Evolutionary conservation across 1,139 yeast genomes (phyloP).

Genomic region (Suhomyces atakaporum): DNA sequence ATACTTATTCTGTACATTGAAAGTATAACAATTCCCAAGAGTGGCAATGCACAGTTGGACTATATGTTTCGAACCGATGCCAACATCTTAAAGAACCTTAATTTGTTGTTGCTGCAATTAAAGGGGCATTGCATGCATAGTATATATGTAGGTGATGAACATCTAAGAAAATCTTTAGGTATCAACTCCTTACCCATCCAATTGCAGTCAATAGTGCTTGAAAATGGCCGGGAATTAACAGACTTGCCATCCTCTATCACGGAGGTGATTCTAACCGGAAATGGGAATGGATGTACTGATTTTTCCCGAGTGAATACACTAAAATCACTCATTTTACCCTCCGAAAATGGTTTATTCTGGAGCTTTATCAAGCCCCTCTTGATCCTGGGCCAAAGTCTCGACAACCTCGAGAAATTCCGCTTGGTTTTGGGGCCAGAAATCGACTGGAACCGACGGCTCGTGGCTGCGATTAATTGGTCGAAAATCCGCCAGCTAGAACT

Average conservation of each 20-base stretch:
- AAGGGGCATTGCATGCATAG: conserved; percentile 13
- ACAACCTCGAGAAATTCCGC: conserved; percentile 19
- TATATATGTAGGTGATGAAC: conserved; percentile 19
- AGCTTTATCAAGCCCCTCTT: conserved; percentile 15
- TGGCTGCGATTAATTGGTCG: conserved; percentile 20
- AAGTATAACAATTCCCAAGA: conserved; percentile 22
- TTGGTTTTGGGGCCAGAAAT: conserved; percentile 16
- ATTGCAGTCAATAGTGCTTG: conserved; percentile 5
- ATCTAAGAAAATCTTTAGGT: conserved; percentile 14
- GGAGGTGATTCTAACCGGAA: neutral
- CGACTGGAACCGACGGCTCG: conserved; percentile 9
- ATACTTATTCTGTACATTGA: conserved; percentile 25
- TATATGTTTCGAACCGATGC: conserved; percentile 9
- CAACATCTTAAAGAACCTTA: conserved; percentile 13
- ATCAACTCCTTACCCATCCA: conserved; percentile 1
- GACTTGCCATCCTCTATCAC: neutral
- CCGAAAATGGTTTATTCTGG: conserved; percentile 19
- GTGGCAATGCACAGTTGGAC: conserved; percentile 5
- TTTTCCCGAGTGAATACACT: neutral
- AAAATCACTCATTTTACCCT: conserved; percentile 21
- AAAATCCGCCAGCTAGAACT: conserved; percentile 26
- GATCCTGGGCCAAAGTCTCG: conserved; percentile 3
- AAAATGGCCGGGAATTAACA: neutral
- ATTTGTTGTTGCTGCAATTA: conserved; percentile 11
- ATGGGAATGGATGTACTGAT: no score